Percentiles rank a stretch among this genome's conserved stretches.
Evolutionary conservation across 2,329 filamentous ascomycete species (phyloP).

Genomic region (Mariannaea elegans): DNA sequence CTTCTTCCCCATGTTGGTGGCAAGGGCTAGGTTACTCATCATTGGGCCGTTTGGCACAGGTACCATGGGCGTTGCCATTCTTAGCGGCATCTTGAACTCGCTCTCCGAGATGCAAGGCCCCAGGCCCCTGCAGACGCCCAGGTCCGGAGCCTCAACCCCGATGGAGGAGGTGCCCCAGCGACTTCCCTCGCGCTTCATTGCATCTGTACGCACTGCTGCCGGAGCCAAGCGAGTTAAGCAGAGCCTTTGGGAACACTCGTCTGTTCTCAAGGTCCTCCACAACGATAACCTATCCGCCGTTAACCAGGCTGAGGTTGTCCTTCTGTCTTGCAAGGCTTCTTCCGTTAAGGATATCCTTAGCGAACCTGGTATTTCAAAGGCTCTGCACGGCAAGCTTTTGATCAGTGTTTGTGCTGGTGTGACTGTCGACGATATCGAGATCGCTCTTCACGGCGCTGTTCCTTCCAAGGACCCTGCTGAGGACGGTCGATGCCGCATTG

Average conservation of each 20-base stretch:
- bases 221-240: constrained; percentile 74
- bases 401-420: constrained; percentile 85
- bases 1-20: not conserved
- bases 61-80: constrained; percentile 86
- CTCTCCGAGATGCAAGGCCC: constrained; percentile 63
- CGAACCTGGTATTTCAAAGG: constrained; percentile 73
- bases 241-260: constrained; percentile 70
- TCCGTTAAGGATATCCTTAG: constrained; percentile 75
- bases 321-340: constrained; percentile 84
- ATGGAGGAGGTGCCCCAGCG: constrained; percentile 60
- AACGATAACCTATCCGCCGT: constrained; percentile 77
- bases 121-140: constrained; percentile 54
- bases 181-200: constrained; percentile 80
- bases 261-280: constrained; percentile 71
- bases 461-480: constrained; percentile 56
- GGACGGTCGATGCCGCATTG: constrained; percentile 67
- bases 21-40: constrained; percentile 23
- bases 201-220: constrained; percentile 77
- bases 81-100: constrained; percentile 80
- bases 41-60: constrained; percentile 55
- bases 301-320: constrained; percentile 73
- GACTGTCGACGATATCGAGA: constrained; percentile 72
- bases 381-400: constrained; percentile 80
- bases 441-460: constrained; percentile 66
- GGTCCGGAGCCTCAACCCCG: constrained; percentile 55